Conservation (phyloP, 2,329 filamentous ascomycete species). For the Pyrenophora graminea region DNA sequence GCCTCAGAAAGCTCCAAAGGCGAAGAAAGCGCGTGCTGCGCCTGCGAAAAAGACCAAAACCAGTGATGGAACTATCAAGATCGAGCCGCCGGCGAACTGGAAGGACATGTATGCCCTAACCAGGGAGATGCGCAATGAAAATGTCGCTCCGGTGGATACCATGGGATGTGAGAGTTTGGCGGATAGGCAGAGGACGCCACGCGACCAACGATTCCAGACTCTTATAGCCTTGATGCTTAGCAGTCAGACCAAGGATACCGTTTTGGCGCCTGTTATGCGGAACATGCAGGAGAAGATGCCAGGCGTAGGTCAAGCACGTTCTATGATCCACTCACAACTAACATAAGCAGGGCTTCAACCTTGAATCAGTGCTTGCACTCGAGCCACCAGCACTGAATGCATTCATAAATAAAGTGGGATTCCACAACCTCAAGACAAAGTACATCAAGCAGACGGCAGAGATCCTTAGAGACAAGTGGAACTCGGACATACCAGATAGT, state of each 20-base stretch:
- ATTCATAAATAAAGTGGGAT: slow-evolving; percentile 82
- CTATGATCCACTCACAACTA: neutral
- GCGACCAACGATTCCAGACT: slow-evolving; percentile 79
- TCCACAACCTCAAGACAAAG: slow-evolving; percentile 93
- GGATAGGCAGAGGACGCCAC: slow-evolving; percentile 53
- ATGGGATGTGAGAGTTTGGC: slow-evolving; percentile 91
- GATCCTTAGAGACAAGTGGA: slow-evolving; percentile 71
- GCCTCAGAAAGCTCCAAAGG: slow-evolving; percentile 29
- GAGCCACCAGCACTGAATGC: slow-evolving; percentile 69
- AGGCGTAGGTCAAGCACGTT: slow-evolving; percentile 38
- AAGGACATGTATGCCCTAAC: slow-evolving; percentile 77
- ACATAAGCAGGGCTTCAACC: slow-evolving; percentile 59
- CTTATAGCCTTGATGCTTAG: slow-evolving; percentile 88
- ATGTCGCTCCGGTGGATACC: slow-evolving; percentile 84
- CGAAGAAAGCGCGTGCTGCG: slow-evolving; percentile 44
- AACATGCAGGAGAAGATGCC: slow-evolving; percentile 74
- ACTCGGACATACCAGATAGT: slow-evolving; percentile 78
- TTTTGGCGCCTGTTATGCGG: slow-evolving; percentile 81
- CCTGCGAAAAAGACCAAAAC: slow-evolving; percentile 42
- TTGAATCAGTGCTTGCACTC: slow-evolving; percentile 77
- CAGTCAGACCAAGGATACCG: slow-evolving; percentile 90
- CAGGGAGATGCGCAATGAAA: slow-evolving; percentile 75
- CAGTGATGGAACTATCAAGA: slow-evolving; percentile 45
- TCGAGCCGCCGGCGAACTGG: slow-evolving; percentile 77
- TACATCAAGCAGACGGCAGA: slow-evolving; percentile 76